Conservation (phyloP, 2,329 filamentous ascomycete genomes). For the Botrytis sinoallii region DNA sequence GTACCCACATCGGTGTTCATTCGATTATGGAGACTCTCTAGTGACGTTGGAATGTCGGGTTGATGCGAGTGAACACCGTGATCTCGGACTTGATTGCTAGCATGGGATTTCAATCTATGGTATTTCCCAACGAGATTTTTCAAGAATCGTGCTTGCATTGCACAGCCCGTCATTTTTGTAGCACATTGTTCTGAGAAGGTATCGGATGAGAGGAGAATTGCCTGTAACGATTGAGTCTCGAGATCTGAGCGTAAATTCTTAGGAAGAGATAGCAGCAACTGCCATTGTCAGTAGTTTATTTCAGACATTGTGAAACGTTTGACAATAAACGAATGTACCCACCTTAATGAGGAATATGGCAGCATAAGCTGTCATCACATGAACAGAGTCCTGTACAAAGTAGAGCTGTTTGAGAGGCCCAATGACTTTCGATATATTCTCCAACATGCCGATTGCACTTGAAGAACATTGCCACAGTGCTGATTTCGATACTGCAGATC, state of each 20-base stretch:
- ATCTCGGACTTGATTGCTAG: neutral
- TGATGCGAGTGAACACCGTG: neutral
- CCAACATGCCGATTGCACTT: constrained; percentile 59
- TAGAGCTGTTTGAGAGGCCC: constrained; percentile 38
- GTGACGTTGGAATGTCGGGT: too few species aligned
- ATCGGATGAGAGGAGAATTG: constrained; percentile 22
- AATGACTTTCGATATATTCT: constrained; percentile 45
- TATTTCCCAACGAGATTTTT: constrained; percentile 30
- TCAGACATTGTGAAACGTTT: neutral
- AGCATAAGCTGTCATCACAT: constrained; percentile 45
- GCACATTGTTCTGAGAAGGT: constrained; percentile 37
- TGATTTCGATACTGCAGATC: constrained; percentile 33
- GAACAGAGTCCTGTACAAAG: constrained; percentile 44
- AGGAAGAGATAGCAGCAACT: constrained; percentile 10
- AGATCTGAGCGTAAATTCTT: constrained; percentile 19
- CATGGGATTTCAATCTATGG: constrained; percentile 17
- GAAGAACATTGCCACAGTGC: constrained; percentile 39
- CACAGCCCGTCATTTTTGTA: constrained; percentile 34
- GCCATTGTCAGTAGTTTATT: neutral
- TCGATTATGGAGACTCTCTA: neutral
- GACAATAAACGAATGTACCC: constrained; percentile 21
- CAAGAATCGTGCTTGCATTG: constrained; percentile 38
- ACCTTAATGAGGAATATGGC: constrained; percentile 42
- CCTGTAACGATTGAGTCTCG: constrained; percentile 22
- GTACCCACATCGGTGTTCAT: neutral